Conservation (phyloP, 1,284 basidiomycete genomes). For the Boletus mariae region DNA sequence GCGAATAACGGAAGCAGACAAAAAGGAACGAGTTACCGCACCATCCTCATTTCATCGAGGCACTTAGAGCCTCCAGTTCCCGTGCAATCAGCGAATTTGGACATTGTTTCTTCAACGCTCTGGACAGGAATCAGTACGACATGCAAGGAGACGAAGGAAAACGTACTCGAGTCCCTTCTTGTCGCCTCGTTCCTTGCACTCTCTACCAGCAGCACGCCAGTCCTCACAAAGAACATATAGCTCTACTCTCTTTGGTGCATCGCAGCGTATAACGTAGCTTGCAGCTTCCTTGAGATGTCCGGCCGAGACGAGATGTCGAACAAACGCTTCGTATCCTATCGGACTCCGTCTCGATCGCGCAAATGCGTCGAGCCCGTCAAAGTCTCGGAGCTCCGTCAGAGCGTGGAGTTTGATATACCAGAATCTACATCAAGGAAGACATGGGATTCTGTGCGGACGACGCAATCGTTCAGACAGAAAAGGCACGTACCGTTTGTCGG, state of each 20-base stretch:
- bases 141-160: neutral
- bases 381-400: constrained; percentile 74
- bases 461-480: neutral
- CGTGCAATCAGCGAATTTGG: constrained; percentile 77
- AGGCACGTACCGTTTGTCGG: constrained; percentile 73
- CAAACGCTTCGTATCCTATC: constrained; percentile 94
- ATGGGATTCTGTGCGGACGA: constrained; percentile 4
- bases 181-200: constrained; percentile 84
- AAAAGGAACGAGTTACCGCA: neutral
- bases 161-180: constrained; percentile 79
- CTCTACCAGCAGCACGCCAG: constrained; percentile 82
- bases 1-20: neutral
- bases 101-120: constrained; percentile 64
- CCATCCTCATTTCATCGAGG: constrained; percentile 58
- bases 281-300: constrained; percentile 74
- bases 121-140: constrained; percentile 30
- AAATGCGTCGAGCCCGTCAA: constrained; percentile 80
- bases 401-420: constrained; percentile 91
- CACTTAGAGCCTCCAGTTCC: constrained; percentile 69
- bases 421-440: constrained; percentile 53
- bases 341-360: constrained; percentile 85
- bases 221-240: constrained; percentile 86
- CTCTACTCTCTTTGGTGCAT: constrained; percentile 77
- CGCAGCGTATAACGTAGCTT: constrained; percentile 76
- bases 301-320: constrained; percentile 71